Percentiles rank a stretch among this genome's conserved stretches.
Evolutionary conservation across 2,329 filamentous ascomycete genomes (phyloP).

Genomic region (Cladosporium phlei): DNA sequence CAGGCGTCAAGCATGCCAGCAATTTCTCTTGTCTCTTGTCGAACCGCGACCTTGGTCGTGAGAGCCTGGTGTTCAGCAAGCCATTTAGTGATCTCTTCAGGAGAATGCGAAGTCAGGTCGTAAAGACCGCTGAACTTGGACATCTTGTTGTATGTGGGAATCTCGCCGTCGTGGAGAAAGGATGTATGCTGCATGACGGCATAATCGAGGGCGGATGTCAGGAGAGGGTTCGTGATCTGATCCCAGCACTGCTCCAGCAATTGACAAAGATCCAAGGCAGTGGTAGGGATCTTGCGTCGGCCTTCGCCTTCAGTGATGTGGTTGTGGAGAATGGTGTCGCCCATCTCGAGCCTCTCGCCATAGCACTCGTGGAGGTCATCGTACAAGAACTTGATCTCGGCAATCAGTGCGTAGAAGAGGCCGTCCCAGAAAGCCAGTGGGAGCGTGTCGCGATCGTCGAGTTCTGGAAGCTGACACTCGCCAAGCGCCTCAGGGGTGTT

Average conservation of each 20-base stretch:
- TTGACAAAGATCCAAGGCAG: slow-evolving; percentile 16
- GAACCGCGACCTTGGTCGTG: slow-evolving; percentile 8
- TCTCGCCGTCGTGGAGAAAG: neutral
- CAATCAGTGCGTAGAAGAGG: slow-evolving; percentile 20
- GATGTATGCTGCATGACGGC: slow-evolving; percentile 14
- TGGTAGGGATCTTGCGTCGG: slow-evolving; percentile 13
- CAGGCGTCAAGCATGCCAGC: neutral
- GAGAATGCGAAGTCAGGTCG: neutral
- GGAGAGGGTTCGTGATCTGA: slow-evolving; percentile 15
- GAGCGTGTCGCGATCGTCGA: slow-evolving; percentile 1
- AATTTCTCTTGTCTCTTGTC: neutral
- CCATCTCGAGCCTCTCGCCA: slow-evolving; percentile 13
- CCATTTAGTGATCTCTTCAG: slow-evolving; percentile 9
- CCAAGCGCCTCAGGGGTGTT: neutral
- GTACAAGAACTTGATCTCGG: slow-evolving; percentile 20
- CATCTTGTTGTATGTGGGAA: neutral
- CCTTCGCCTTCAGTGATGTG: no score
- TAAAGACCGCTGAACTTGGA: neutral
- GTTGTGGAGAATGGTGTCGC: slow-evolving; percentile 16
- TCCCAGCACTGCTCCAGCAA: slow-evolving; percentile 22
- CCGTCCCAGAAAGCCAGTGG: slow-evolving; percentile 18
- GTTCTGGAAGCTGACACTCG: slow-evolving; percentile 2
- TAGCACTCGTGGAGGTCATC: slow-evolving; percentile 15
- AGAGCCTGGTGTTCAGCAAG: slow-evolving; percentile 13
- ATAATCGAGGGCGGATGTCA: slow-evolving; percentile 19